Evolutionary conservation across 2,329 filamentous ascomycete species (phyloP), one percentile per base, ranked within the genome.

Genomic region (Aspergillus jensenii): DNA sequence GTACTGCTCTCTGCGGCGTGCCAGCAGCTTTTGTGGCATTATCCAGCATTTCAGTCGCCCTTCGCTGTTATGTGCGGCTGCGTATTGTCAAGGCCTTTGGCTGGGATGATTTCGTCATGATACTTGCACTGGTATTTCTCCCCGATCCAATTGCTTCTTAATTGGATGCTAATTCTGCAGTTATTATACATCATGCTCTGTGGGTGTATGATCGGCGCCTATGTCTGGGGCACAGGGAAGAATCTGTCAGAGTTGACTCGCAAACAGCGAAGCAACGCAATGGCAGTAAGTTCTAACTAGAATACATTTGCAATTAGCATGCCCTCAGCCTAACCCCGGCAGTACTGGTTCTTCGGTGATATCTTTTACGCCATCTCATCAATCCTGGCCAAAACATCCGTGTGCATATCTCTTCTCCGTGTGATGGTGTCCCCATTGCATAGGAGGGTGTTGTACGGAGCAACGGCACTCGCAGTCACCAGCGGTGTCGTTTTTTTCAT

Each of bases 331-430:
- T 15, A 40, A 44, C 35, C 4, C 14, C 7, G 8, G 3, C 35
- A 66, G 64, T 66, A 62, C 56, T 82, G 79, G 79, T 82, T 77
- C 64, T 70, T 82, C 17, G 80, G 78, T 67, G 79, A 82, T 52
- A 62, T 81, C 15, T 75, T 78, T 53, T 83, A 83, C 64, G 73
- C 76, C 0, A 55, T 79, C 27, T 70, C 75, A 2, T 80, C 74
- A 4, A 72, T 76, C 39, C 66, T 78, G 3, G 70, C 80, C 52
- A 81, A 81, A 48, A 71, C 82, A 41, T 76, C 79, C 4, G 77
- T 83, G 44, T 77, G 72, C 4, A 71, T 81, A 15, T 81, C 82
- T 65, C 74, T 82, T 35, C 74, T 82, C 2, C 76, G 80, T 27
- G 71, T 83, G 12, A 76, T 79, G 1, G 66, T 76, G 11, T 68